These are phyloP conservation scores for Lonicera japonica DNA, from an alignment of 129 eudicot species.

Conservation along the genomic window DNA sequence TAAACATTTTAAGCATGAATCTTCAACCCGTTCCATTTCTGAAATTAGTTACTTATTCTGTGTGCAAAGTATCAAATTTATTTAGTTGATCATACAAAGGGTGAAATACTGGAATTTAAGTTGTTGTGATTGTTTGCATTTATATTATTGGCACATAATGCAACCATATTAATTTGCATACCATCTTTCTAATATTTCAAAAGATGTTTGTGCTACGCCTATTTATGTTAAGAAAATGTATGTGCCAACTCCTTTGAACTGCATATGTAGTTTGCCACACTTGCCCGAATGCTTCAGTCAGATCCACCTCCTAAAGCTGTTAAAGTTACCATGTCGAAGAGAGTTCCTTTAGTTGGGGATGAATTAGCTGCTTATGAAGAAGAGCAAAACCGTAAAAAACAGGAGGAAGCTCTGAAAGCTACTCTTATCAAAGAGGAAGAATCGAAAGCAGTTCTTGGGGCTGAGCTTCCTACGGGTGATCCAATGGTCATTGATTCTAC, in stretches of 20 bases:
- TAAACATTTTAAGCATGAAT: not conserved
- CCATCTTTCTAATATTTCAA: too few relatives aligned
- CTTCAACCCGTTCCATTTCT: not conserved
- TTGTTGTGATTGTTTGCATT: too few relatives aligned
- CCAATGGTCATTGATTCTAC: conserved; percentile 69
- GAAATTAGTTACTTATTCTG: too few relatives aligned
- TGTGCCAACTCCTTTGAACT: conserved; percentile 1
- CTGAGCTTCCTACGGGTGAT: conserved; percentile 46
- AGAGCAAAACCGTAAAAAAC: conserved; percentile 71
- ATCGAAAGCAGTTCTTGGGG: conserved; percentile 45
- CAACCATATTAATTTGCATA: too few relatives aligned
- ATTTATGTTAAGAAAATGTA: not conserved
- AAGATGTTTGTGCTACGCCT: too few relatives aligned
- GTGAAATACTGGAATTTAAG: too few relatives aligned
- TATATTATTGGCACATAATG: too few relatives aligned
- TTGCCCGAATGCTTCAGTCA: conserved; percentile 95
- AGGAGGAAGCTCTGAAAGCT: conserved; percentile 89
- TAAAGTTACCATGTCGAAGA: conserved; percentile 80
- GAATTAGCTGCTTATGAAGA: conserved; percentile 96
- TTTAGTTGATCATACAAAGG: too few relatives aligned
- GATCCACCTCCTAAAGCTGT: conserved; percentile 99
- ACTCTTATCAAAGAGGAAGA: conserved; percentile 75
- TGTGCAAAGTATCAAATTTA: not conserved
- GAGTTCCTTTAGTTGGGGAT: conserved; percentile 92
- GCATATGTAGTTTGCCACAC: conserved; percentile 64